Evolutionary conservation across 768 basidiomycete species (phyloP), one percentile per base, ranked within the genome.

Genomic region (Hypholoma fasciculare): DNA sequence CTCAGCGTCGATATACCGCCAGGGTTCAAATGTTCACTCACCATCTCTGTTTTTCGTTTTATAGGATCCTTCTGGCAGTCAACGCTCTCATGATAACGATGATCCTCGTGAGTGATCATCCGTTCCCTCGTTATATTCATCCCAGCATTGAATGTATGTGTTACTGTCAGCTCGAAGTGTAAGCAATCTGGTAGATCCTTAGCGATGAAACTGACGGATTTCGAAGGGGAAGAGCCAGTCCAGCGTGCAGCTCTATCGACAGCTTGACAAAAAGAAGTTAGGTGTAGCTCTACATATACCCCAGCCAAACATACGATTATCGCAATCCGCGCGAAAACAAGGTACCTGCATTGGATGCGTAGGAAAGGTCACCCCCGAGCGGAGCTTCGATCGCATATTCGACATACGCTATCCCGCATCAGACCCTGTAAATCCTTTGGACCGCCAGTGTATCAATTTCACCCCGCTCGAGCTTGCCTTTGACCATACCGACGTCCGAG

Each of bases 261-360:
- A 12, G 4, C 44, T 46, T 13, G 44, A 46, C 13, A 46, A 46
- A 20, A 19, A 46, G 44, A 16, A 23, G 5, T 17, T 46, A 46
- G 44, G 44, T 9, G 19, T 46, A 4, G 17, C 74, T 2, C 53
- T 76, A n/a, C 75, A 70, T 71, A 64, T 69, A 20, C 75, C 75
- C 9, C 69, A 72, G 38, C 67, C 68, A 12, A 69, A 68, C 27
- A 56, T 56, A 30, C 61, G 57, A 14, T 59, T 69, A n/a, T 69
- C 70, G 63, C 47, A 69, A 68, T 55, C 65, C 54, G 54, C 58
- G 30, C 53, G 61, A 4, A 58, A 52, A 4, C 47, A 56, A 14
- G 76, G 75, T 0, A 66, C 72, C 37, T 65, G 61, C 40, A 75
- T 78, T 40, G 77, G 77, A 5, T 75, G 78, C 47, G 74, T 78